phyloP scores from a whole-genome alignment of 2,329 filamentous ascomycete genomes.

The Botrytis porri region DNA sequence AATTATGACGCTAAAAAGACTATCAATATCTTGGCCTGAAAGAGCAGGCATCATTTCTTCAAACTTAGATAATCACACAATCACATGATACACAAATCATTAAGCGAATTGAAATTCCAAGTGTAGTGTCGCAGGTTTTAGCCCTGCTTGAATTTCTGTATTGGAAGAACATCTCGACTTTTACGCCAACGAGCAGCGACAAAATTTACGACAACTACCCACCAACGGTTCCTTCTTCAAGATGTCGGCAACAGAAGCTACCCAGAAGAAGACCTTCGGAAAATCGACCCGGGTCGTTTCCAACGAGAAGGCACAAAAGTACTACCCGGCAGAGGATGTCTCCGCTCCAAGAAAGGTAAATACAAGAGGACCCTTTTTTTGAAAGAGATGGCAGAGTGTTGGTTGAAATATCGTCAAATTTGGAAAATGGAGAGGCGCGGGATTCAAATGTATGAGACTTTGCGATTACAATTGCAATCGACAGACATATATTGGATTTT shows the following conservation, averaged over 20 bases:
- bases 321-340: conserved; percentile 96
- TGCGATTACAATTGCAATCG: conserved; percentile 28
- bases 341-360: conserved; percentile 84
- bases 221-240: conserved; percentile 42
- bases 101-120: conserved; percentile 21
- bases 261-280: conserved; percentile 85
- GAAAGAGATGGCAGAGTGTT: conserved; percentile 42
- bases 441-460: conserved; percentile 17
- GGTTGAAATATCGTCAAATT: conserved; percentile 21
- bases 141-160: conserved; percentile 15
- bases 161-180: conserved; percentile 21
- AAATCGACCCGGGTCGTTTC: conserved; percentile 92
- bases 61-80: not conserved
- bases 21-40: not conserved
- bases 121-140: conserved; percentile 18
- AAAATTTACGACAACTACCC: conserved; percentile 29
- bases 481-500: not conserved
- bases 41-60: not conserved
- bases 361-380: conserved; percentile 18
- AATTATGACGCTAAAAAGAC: conserved; percentile 15
- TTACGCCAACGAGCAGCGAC: conserved; percentile 21
- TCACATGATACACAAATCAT: conserved; percentile 22
- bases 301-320: conserved; percentile 95
- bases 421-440: conserved; percentile 6
- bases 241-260: conserved; percentile 56